Evolutionary conservation across 2,329 filamentous ascomycete species (phyloP).

Genomic region (Stagonosporopsis rhizophila): DNA sequence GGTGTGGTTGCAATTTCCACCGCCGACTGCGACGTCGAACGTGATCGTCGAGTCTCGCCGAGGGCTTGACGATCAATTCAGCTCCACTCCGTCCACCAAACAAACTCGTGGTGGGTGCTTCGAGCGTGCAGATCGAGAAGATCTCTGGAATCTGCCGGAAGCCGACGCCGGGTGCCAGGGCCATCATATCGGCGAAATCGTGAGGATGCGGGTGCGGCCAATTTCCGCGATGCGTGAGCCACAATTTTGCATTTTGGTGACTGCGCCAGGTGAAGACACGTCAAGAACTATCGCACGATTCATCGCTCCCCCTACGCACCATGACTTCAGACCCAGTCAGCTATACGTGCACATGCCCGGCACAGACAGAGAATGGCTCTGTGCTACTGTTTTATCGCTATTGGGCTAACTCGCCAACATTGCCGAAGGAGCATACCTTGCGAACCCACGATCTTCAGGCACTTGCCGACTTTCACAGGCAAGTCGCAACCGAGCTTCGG

Average conservation of each 20-base stretch:
- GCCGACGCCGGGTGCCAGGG: not conserved
- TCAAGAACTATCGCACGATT: slow-evolving; percentile 3
- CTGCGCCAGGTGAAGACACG: slow-evolving; percentile 1
- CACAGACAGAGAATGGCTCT: slow-evolving; percentile 17
- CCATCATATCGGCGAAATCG: not conserved
- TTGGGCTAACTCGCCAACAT: slow-evolving; percentile 24
- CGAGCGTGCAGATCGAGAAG: slow-evolving; percentile 6
- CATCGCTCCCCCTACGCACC: not conserved
- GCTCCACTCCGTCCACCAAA: slow-evolving; percentile 3
- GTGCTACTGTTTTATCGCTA: slow-evolving; percentile 36
- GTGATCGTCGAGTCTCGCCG: slow-evolving; percentile 5
- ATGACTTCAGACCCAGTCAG: slow-evolving; percentile 26
- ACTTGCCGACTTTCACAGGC: slow-evolving; percentile 24
- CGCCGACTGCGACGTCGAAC: not conserved
- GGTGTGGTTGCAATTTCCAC: not conserved
- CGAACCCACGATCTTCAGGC: slow-evolving; percentile 13
- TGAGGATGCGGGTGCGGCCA: slow-evolving; percentile 1
- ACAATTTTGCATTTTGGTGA: not conserved
- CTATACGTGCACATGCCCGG: slow-evolving; percentile 29
- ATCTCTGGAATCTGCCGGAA: slow-evolving; percentile 5
- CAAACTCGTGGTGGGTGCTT: slow-evolving; percentile 14
- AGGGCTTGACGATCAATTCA: slow-evolving; percentile 1
- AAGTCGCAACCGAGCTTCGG: slow-evolving; percentile 14
- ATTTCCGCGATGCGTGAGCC: not conserved
- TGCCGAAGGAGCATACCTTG: slow-evolving; percentile 13